phyloP scores from a whole-genome alignment of 2,329 filamentous ascomycete species.

The Orbilia blumenaviensis region DNA sequence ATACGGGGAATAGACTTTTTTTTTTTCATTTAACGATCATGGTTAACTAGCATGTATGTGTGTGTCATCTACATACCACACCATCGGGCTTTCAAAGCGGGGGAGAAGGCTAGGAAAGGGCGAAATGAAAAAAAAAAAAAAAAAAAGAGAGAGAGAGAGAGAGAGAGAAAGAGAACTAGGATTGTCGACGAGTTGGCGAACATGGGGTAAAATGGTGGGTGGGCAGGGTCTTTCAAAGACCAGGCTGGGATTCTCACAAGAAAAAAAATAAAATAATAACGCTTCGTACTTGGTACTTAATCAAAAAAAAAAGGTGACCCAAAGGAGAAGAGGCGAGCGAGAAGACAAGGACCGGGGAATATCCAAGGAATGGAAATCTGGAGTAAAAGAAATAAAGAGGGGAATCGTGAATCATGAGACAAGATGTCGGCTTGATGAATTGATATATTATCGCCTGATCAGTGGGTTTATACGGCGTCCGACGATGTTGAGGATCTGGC shows the following conservation, averaged over 20 bases:
- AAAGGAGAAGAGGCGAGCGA: slow-evolving; percentile 39
- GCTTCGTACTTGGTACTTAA: no score
- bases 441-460: slow-evolving; percentile 18
- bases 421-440: background rate
- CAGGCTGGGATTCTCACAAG: background rate
- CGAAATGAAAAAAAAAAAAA: no score
- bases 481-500: background rate
- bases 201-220: slow-evolving; percentile 22
- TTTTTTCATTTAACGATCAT: background rate
- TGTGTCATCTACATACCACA: slow-evolving; percentile 7
- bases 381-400: background rate
- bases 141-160: background rate
- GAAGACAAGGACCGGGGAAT: slow-evolving; percentile 15
- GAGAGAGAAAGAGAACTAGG: background rate
- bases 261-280: background rate
- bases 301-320: background rate
- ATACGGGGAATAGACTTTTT: no score
- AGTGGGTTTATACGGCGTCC: background rate
- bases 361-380: background rate
- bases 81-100: slow-evolving; percentile 50
- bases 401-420: slow-evolving; percentile 34
- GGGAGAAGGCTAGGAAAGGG: slow-evolving; percentile 9
- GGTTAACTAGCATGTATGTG: background rate
- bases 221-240: slow-evolving; percentile 29
- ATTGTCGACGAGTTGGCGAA: slow-evolving; percentile 1